Evolutionary conservation across 2,329 filamentous ascomycete genomes (phyloP).

Genomic region (Nothomitra cinnamomea): DNA sequence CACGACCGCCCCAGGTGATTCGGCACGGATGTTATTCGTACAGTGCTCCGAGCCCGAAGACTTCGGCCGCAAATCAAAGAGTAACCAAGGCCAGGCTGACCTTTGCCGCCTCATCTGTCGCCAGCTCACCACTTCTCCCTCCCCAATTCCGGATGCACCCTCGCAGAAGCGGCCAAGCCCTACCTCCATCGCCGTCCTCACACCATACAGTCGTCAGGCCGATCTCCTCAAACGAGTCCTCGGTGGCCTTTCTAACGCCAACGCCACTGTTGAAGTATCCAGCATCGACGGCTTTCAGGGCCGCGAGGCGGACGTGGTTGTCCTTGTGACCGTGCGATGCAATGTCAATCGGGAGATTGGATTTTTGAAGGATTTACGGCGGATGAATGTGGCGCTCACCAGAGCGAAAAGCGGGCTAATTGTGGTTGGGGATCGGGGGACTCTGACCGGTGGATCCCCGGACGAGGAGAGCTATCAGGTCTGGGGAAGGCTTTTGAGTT

Average conservation of each 20-base stretch:
- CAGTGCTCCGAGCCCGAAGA: conserved; percentile 22
- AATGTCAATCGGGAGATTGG: conserved; percentile 24
- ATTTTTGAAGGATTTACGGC: conserved; percentile 24
- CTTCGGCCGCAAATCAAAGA: conserved; percentile 23
- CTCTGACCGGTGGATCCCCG: conserved; percentile 13
- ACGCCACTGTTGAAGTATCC: conserved; percentile 18
- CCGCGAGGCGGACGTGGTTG: conserved; percentile 26
- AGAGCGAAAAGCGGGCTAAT: conserved; percentile 22
- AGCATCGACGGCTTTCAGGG: conserved; percentile 29
- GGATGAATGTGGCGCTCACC: conserved; percentile 27
- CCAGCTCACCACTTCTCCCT: conserved; percentile 13
- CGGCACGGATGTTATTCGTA: conserved; percentile 19
- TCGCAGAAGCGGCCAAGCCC: not conserved
- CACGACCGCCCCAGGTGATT: conserved; percentile 10
- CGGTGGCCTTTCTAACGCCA: conserved; percentile 10
- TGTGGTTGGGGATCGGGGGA: conserved; percentile 18
- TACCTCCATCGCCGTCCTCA: conserved; percentile 22
- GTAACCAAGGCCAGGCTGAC: conserved; percentile 22
- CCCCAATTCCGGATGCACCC: not conserved
- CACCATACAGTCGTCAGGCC: conserved; percentile 24
- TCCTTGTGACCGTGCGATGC: conserved; percentile 27
- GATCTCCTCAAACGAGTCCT: conserved; percentile 17
- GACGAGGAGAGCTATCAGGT: conserved; percentile 7
- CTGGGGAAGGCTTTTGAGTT: conserved; percentile 9
- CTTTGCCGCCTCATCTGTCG: conserved; percentile 21